These are phyloP conservation scores for Wickerhamiella galacta DNA, from an alignment of 805 yeast species.

Conservation along the genomic window DNA sequence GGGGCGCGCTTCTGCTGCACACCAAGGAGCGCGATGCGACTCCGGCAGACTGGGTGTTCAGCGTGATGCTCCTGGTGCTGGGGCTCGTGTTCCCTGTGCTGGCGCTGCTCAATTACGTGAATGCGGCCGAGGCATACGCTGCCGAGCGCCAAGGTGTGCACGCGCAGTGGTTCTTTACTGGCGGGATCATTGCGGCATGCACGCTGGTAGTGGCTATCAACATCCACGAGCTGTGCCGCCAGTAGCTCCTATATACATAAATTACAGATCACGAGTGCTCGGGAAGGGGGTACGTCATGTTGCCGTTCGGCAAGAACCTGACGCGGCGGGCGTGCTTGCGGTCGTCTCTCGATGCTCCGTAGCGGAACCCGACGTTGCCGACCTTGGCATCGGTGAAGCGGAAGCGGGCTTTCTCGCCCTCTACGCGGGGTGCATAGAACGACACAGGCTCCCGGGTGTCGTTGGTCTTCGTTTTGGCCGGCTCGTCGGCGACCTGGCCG, in stretches of 20 bases:
- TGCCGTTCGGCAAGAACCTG: conserved; percentile 16
- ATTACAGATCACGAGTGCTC: conserved; percentile 9
- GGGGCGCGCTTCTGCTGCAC: conserved; percentile 12
- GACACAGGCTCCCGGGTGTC: conserved; percentile 18
- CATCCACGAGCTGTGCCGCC: conserved; percentile 3
- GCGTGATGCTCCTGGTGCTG: conserved; percentile 11
- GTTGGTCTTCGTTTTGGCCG: conserved; percentile 19
- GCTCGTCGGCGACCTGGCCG: conserved; percentile 11
- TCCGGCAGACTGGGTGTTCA: conserved; percentile 6
- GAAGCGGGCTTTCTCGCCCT: conserved; percentile 58
- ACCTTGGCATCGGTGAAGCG: conserved; percentile 62
- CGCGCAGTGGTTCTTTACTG: conserved; percentile 6
- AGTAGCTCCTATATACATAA: neutral
- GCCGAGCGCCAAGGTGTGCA: conserved; percentile 12
- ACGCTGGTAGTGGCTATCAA: conserved; percentile 11
- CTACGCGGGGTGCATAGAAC: conserved; percentile 39
- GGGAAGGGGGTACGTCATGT: conserved; percentile 12
- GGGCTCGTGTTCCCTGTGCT: conserved; percentile 11
- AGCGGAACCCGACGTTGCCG: conserved; percentile 79
- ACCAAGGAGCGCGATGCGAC: neutral
- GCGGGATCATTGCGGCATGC: conserved; percentile 9
- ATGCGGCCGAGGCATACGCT: conserved; percentile 10
- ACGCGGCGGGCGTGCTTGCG: conserved; percentile 57
- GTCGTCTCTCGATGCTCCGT: conserved; percentile 83
- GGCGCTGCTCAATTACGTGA: conserved; percentile 15